A percentile compares a stretch with the other conserved stretches of the same genome.
These are phyloP conservation scores for Rubus idaeus DNA, from an alignment of 306 rosid genomes.

Conservation along the genomic window DNA sequence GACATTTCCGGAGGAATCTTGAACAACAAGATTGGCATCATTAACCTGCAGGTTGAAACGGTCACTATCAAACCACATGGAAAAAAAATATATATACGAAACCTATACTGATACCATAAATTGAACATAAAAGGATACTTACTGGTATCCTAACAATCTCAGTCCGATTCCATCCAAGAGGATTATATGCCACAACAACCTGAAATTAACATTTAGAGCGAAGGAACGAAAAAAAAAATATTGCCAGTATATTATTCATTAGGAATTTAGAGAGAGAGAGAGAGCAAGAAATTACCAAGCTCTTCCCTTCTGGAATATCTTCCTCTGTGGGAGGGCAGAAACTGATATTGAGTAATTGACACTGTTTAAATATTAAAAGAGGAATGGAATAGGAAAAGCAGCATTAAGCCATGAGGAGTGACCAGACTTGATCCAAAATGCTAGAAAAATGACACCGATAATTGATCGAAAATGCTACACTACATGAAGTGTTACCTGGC, in stretches of 20 bases:
- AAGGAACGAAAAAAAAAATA: background rate
- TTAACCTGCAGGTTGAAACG: constrained; percentile 60
- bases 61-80: constrained; percentile 25
- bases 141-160: constrained; percentile 79
- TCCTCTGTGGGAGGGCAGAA: constrained; percentile 84
- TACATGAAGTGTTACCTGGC: constrained; percentile 52
- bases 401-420: constrained; percentile 14
- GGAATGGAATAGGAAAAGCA: background rate
- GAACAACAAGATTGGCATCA: constrained; percentile 60
- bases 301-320: constrained; percentile 51
- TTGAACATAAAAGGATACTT: constrained; percentile 25
- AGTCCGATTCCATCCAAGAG: constrained; percentile 88
- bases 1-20: constrained; percentile 66
- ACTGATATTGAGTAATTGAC: constrained; percentile 85
- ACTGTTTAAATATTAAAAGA: constrained; percentile 49
- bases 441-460: background rate
- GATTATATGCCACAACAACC: constrained; percentile 84
- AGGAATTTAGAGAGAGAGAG: background rate
- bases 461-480: constrained; percentile 8
- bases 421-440: background rate
- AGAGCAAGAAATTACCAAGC: constrained; percentile 58
- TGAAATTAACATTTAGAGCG: constrained; percentile 28
- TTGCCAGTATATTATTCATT: background rate
- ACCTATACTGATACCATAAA: background rate
- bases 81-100: background rate